Evolutionary conservation across 257 asterid species (phyloP), one percentile per base, ranked within the genome.

Genomic region (Nicotiana tomentosiformis): DNA sequence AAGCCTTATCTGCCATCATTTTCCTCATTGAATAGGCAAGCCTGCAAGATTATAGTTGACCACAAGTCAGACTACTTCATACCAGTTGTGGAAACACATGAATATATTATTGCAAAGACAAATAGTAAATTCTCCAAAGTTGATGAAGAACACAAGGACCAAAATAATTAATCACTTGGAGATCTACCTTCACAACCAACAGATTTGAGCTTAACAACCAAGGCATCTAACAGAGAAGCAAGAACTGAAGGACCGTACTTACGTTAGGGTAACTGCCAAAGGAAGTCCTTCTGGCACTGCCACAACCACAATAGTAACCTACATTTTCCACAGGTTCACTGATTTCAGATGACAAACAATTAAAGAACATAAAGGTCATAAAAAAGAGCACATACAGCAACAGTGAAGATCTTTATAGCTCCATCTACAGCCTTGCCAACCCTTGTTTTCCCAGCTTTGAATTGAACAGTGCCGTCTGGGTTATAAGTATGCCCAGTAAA

Each of bases 271-370:
- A 66, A 96, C 99, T 85, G 98, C 99, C 90, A 96, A 88, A 66
- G 98, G 98, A 87, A 96, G 98, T 69, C 98, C 99, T 88, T 96
- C 98, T 20, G 99, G 99, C 83, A 94, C 98, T 51, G 99, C 99
- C 85, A 94, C 99, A 67, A 96, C 98, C 35, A 96, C 98, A 86
- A 94, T 94, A 70, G 98, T 93, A 81, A 96, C 99, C 99, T 96
- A 82, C 83, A 86, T 55, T 17, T 77, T 76, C 46, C 64, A 76
- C 43, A 51, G 64, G 29, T 51, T 43, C 46, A 1, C 43, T 8
- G 43, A 33, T 33, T 33, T 51, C 16, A 76, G 80, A 51, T 51
- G 64, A 30, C 32, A 55, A 80, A 61, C 61, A 49, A 67, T 32
- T 66, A 70, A 35, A 80, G 39, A 77, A 17, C 62, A 18, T 9